These are phyloP conservation scores for Vitis hybrid DNA, from an alignment of 177 flowering plant genomes.

Conservation along the genomic window DNA sequence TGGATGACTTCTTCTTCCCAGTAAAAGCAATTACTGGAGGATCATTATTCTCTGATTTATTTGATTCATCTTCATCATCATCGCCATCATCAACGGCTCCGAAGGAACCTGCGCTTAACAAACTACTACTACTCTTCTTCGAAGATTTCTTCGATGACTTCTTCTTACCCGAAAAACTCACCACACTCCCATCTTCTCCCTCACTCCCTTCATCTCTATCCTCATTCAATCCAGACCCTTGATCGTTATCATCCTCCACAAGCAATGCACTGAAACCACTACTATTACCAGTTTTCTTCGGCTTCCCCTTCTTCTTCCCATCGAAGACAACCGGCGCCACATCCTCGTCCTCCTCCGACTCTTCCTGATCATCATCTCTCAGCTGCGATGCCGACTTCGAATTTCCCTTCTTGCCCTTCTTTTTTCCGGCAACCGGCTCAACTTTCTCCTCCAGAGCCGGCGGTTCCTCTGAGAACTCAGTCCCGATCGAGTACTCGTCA, in stretches of 20 bases:
- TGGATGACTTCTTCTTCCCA: conserved; percentile 68
- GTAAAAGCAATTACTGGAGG: conserved; percentile 41
- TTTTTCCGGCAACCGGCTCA: conserved; percentile 34
- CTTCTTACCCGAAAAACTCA: conserved; percentile 36
- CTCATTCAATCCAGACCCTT: conserved; percentile 12
- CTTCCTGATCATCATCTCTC: conserved; percentile 36
- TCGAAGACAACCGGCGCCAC: conserved; percentile 34
- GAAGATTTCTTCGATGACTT: conserved; percentile 22
- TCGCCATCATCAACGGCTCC: conserved; percentile 29
- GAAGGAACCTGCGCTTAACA: conserved; percentile 23
- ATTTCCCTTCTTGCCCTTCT: conserved; percentile 63
- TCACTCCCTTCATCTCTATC: conserved; percentile 21
- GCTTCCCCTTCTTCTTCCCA: conserved; percentile 72
- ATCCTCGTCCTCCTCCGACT: conserved; percentile 34
- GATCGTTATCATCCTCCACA: conserved; percentile 32
- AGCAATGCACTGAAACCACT: conserved; percentile 25
- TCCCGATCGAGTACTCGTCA: conserved; percentile 74
- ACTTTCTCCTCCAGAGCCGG: conserved; percentile 34
- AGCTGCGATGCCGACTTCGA: conserved; percentile 25
- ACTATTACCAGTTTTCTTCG: conserved; percentile 48
- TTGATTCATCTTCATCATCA: conserved; percentile 18
- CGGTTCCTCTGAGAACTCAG: conserved; percentile 54
- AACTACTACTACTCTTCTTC: conserved; percentile 18
- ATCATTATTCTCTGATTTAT: conserved; percentile 37
- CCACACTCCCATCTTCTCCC: conserved; percentile 27